Evolutionary conservation across 257 asterid species (phyloP), one percentile per base, ranked within the genome.

Genomic region (Anisodus acutangulus): DNA sequence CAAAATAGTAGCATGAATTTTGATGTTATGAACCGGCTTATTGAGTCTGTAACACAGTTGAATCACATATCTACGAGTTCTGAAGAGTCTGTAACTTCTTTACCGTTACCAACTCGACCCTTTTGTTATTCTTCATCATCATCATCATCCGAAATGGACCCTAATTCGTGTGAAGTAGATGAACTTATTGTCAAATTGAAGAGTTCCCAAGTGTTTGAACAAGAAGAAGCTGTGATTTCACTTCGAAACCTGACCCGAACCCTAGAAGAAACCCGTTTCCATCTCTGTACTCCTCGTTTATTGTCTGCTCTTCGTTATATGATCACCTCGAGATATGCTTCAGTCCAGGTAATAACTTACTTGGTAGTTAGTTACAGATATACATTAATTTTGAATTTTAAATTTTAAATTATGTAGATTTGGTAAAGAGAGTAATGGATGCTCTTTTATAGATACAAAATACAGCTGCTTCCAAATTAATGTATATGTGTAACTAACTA

Each of bases 241-340:
- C 92, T 96, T 71, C 88, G 99, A 88, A 89, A 81, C 45, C 16
- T 93, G 83, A 93, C 98, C 57, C 91, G 98, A 22, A 94, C 93
- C 70, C 90, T 88, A 35, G 98, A 93, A 70, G 95, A 91, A 53
- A 87, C 89, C 35, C 93, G 99, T 13, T 39, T 66, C 84, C 87
- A 81, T 4, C 87, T 94, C 43, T 94, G 99, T 91, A 93, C 98
- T 41, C 91, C 94, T 0, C 86, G 95, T 68, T 12, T 94, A 43
- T 90, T 96, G 11, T 88, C 97, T 0, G 86, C 88, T 9, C 81
- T 96, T 35, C 92, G 92, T 60, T 59, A 85, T 41, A 13, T 91
- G 55, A 89, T 92, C 80, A 58, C 51, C 70, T 93, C 98, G 16
- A 88, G 94, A 43, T 92, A 93, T 67, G 82, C 90, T 2, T 31